Percentiles rank a stretch among this genome's conserved stretches.
Evolutionary conservation across 2,329 filamentous ascomycete species (phyloP).

Genomic region (Lachnellula suecica): DNA sequence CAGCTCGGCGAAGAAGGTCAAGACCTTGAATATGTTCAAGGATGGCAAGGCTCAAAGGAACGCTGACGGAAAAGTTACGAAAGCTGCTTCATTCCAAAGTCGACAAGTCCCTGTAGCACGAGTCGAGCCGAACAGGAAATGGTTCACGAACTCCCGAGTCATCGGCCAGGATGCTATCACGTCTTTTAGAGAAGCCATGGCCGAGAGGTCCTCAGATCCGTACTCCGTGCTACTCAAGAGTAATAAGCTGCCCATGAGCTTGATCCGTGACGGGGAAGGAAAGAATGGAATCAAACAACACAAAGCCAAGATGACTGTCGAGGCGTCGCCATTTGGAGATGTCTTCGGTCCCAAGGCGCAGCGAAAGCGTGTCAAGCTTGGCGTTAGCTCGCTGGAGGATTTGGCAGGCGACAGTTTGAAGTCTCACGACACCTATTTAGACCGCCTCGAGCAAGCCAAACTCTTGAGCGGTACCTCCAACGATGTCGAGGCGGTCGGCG

Average conservation of each 20-base stretch:
- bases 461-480: constrained; percentile 71
- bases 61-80: constrained; percentile 77
- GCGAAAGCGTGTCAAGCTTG: constrained; percentile 87
- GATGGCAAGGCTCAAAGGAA: constrained; percentile 83
- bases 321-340: constrained; percentile 80
- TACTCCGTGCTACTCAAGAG: constrained; percentile 94
- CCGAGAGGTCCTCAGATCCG: constrained; percentile 84
- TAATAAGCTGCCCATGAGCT: constrained; percentile 94
- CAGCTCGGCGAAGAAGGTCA: constrained; percentile 78
- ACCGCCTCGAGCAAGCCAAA: constrained; percentile 75
- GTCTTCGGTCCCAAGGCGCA: constrained; percentile 94
- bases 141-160: constrained; percentile 91
- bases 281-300: constrained; percentile 89
- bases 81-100: constrained; percentile 82
- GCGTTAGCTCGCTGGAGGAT: constrained; percentile 77
- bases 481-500: constrained; percentile 46
- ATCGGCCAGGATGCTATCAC: constrained; percentile 87
- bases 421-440: constrained; percentile 78
- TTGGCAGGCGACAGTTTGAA: constrained; percentile 77
- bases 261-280: constrained; percentile 78
- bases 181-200: constrained; percentile 88
- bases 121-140: constrained; percentile 94
- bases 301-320: constrained; percentile 89
- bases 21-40: constrained; percentile 86
- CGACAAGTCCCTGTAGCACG: constrained; percentile 78